Evolutionary conservation across 2,329 filamentous ascomycete genomes (phyloP), one percentile per base, ranked within the genome.

Genomic region (Trichoderma aggressivum): DNA sequence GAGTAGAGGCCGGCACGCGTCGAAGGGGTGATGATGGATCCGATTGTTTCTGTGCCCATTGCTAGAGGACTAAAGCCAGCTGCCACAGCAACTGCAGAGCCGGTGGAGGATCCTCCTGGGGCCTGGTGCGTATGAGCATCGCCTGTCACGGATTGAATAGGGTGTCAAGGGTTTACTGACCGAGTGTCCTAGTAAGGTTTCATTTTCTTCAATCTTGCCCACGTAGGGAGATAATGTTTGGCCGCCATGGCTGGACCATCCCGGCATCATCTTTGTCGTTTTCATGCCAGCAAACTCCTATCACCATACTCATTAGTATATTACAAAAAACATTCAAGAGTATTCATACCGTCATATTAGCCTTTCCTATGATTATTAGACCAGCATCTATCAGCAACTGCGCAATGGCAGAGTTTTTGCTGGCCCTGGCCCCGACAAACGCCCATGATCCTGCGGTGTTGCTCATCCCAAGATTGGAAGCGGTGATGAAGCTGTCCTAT

Each of bases 21-120:
- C 1, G 75, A 55, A 0, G 77, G 76, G 1, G 74, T 74, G 24
- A 78, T 71, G 21, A 79, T 75, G 1, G 76, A 81, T 5, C 79
- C 78, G 12, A 76, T 73, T 7, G 80, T 81, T 72, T 81, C 79
- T 21, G 78, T 78, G 8, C 75, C 79, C 30, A 81, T 76, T 10
- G 78, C 75, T 5, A 81, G 72, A 32, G 79, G 79, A 32, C 70
- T 71, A 30, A 77, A 78, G 0, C 79, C 79, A 4, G 78, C 78
- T 0, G 78, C 75, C 0, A 80, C 75, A 4, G 76, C 75, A 3
- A 81, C 79, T 12, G 76, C 79, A n/a, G 80, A 80, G 24, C 80
- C 79, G 2, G 76, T 71, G 1, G 79, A 81, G 0, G 77, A 81
- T 34, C 79, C 80, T 0, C 77, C 77, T 1, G 79, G 79, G 1